These are phyloP conservation scores for Pyronema domesticum DNA, from an alignment of 495 filamentous ascomycete genomes.

Conservation along the genomic window DNA sequence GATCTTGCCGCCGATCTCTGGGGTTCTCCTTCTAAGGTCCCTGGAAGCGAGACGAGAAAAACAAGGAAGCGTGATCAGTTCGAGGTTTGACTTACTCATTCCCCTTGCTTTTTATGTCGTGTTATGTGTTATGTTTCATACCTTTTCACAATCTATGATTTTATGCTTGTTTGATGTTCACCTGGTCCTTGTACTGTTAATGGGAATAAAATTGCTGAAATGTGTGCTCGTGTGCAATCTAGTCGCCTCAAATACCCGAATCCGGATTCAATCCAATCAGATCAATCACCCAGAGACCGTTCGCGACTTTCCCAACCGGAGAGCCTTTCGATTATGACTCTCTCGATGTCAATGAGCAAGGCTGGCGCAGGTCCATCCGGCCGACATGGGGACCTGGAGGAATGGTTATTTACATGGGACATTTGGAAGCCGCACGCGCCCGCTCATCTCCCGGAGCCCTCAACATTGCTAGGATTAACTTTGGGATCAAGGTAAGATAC, in stretches of 20 bases:
- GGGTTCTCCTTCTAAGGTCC: slow-evolving; percentile 9
- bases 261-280: not conserved
- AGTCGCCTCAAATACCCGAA: not conserved
- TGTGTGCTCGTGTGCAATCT: slow-evolving; percentile 1
- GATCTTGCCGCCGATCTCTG: slow-evolving; percentile 24
- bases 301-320: not conserved
- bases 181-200: slow-evolving; percentile 20
- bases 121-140: slow-evolving; percentile 14
- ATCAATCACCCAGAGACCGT: not conserved
- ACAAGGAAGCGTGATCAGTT: slow-evolving; percentile 43
- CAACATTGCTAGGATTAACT: slow-evolving; percentile 17
- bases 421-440: slow-evolving; percentile 14
- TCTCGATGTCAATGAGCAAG: not conserved
- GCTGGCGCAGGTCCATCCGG: not conserved
- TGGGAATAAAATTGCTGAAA: slow-evolving; percentile 5
- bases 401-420: slow-evolving; percentile 42
- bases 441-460: slow-evolving; percentile 14
- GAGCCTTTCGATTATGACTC: slow-evolving; percentile 1
- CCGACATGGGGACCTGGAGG: slow-evolving; percentile 66
- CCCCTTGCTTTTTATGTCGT: slow-evolving; percentile 18
- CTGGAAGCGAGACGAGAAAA: slow-evolving; percentile 31
- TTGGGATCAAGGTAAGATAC: slow-evolving; percentile 12
- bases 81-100: slow-evolving; percentile 46
- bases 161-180: slow-evolving; percentile 21
- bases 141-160: slow-evolving; percentile 12